phyloP scores from a whole-genome alignment of 106 monocot genomes.

The Dioscorea dumetorum region DNA sequence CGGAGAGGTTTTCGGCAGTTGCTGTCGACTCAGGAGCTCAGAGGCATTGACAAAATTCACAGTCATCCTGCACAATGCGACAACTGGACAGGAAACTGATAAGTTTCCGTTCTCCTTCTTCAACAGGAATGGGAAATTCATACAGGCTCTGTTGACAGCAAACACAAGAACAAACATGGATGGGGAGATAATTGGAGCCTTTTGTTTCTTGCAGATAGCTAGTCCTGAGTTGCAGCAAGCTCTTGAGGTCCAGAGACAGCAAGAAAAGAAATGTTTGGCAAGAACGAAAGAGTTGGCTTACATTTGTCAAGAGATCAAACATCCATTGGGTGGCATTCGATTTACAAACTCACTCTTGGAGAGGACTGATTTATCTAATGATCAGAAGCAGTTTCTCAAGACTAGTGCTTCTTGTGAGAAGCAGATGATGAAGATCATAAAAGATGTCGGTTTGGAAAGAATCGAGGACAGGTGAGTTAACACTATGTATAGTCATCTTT shows the following conservation, averaged over 20 bases:
- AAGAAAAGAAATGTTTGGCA: slow-evolving; percentile 73
- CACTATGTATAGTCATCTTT: too few species aligned
- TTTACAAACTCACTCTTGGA: slow-evolving; percentile 78
- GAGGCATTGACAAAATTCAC: slow-evolving; percentile 91
- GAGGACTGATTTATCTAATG: slow-evolving; percentile 72
- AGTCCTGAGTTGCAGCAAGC: slow-evolving; percentile 84
- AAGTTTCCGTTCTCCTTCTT: slow-evolving; percentile 81
- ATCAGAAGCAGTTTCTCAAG: slow-evolving; percentile 91
- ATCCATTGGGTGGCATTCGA: slow-evolving; percentile 73
- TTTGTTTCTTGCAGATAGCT: slow-evolving; percentile 94
- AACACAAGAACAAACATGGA: slow-evolving; percentile 67
- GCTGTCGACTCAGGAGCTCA: slow-evolving; percentile 72
- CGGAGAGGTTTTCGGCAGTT: slow-evolving; percentile 88
- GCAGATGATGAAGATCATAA: slow-evolving; percentile 75
- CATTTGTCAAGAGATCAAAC: slow-evolving; percentile 83
- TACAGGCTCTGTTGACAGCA: slow-evolving; percentile 86
- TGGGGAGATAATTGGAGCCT: slow-evolving; percentile 69
- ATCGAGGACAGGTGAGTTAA: slow-evolving; percentile 76
- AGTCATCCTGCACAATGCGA: slow-evolving; percentile 86
- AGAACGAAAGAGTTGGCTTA: slow-evolving; percentile 95
- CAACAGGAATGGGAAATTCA: slow-evolving; percentile 70
- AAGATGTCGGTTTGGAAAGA: slow-evolving; percentile 54
- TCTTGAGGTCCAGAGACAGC: slow-evolving; percentile 79
- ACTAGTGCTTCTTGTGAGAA: slow-evolving; percentile 78
- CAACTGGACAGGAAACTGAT: slow-evolving; percentile 75